A percentile compares a stretch with the other conserved stretches of the same genome.
phyloP scores from a whole-genome alignment of 1,139 yeast species.

The Geotrichum aggregatum region DNA sequence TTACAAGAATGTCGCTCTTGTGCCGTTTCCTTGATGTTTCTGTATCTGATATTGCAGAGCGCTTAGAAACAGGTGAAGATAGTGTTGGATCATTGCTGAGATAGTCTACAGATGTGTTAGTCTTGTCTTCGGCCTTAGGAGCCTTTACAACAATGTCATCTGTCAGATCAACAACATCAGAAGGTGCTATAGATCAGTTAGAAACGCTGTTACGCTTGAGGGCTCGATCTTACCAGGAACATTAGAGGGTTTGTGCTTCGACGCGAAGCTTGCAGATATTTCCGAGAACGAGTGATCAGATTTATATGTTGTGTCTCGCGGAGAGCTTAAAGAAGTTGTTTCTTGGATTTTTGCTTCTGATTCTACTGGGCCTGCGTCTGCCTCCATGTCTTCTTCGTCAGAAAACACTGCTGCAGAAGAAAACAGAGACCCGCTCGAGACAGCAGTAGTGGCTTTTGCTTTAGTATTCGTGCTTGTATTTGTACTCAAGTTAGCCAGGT shows the following conservation, averaged over 20 bases:
- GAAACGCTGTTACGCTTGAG: not conserved
- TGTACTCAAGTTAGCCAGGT: no score
- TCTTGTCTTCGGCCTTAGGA: not conserved
- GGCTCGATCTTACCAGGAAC: not conserved
- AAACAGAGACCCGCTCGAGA: conserved; percentile 1
- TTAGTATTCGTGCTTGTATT: no score
- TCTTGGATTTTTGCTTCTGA: no score
- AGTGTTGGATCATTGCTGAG: no score
- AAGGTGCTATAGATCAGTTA: not conserved
- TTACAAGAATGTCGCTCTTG: not conserved
- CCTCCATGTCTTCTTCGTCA: not conserved
- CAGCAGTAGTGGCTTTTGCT: no score
- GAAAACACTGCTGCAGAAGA: not conserved
- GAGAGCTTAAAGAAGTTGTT: not conserved
- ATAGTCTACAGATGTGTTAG: not conserved
- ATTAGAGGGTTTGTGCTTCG: no score
- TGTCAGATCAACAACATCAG: conserved; percentile 14
- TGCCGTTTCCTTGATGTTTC: not conserved
- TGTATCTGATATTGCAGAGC: not conserved
- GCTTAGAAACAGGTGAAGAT: conserved; percentile 1
- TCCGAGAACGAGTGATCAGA: not conserved
- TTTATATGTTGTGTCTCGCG: not conserved
- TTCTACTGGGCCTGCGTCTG: no score
- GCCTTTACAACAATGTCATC: conserved; percentile 8
- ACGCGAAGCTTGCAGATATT: not conserved